phyloP scores from a whole-genome alignment of 805 yeast species.

The Schwanniomyces sp. region DNA sequence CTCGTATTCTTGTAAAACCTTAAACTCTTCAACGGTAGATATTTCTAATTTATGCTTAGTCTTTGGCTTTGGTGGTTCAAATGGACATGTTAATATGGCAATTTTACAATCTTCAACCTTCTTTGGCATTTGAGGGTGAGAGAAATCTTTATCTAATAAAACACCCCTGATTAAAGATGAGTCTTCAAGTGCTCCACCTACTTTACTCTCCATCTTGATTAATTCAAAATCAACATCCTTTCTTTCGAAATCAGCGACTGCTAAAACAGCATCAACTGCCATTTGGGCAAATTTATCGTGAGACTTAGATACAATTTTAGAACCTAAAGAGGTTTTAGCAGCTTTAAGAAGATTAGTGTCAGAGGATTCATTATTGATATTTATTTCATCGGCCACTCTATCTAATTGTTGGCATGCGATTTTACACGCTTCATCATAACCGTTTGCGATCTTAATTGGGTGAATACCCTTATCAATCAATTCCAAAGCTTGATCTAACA shows the following conservation, averaged over 20 bases:
- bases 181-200: slow-evolving; percentile 91
- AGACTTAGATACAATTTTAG: slow-evolving; percentile 91
- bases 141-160: slow-evolving; percentile 90
- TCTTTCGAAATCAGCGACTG: slow-evolving; percentile 89
- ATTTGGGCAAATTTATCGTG: slow-evolving; percentile 93
- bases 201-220: slow-evolving; percentile 92
- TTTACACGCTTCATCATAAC: slow-evolving; percentile 95
- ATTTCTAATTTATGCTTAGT: slow-evolving; percentile 97
- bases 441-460: slow-evolving; percentile 95
- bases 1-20: slow-evolving; percentile 87
- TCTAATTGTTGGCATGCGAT: slow-evolving; percentile 82
- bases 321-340: slow-evolving; percentile 91
- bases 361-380: slow-evolving; percentile 46
- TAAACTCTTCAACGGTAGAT: slow-evolving; percentile 90
- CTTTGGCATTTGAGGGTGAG: slow-evolving; percentile 98
- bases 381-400: slow-evolving; percentile 65
- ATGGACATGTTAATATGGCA: slow-evolving; percentile 96
- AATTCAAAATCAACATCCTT: slow-evolving; percentile 96
- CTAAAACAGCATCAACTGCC: slow-evolving; percentile 94
- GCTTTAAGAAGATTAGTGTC: slow-evolving; percentile 76
- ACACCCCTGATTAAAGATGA: slow-evolving; percentile 88
- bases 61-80: slow-evolving; percentile 99
- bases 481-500: slow-evolving; percentile 91
- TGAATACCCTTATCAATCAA: slow-evolving; percentile 96
- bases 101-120: slow-evolving; percentile 73